Base-by-base conservation (phyloP, 495 filamentous ascomycete genomes). In the Cercophora newfieldiana region DNA sequence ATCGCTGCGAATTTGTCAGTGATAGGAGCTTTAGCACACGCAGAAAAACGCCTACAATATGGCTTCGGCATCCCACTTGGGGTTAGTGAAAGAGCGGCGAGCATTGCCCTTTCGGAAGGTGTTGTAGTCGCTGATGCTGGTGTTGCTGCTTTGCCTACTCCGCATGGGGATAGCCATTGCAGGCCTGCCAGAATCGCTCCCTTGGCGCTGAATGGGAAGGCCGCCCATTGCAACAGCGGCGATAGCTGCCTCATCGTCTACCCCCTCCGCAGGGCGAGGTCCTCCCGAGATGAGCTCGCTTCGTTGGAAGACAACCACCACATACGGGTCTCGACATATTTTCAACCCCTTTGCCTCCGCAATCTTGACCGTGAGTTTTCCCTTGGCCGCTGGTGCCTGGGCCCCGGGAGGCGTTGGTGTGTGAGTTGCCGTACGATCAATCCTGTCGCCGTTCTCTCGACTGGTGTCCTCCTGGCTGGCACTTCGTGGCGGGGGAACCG, bases 221-320 rank as follows among this genome's bases (percentile, higher is more conserved):
- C 83, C 82, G 72, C 86, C 81, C 81, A 83, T 79, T 0, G 70
- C 69, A 14, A 78, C 74, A 8, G 74, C 71, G n/a, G 85, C 78
- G 21, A 78, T 66, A 21, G 74, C 59, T 5, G 77, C 60, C 48
- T 81, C 75, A 8, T 81, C 82, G 37, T 88, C 84, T 61, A 86
- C 83, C 25, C 81, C 78, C 21, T 77, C 78, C 1, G 74, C 72
- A 63, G 86, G 44, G 21, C 72, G 87, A 49, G 93, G 91, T 14
- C 92, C 92, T 64, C 89, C 90, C 10, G 95, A 97, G 58, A 99
- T 97, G 69, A 94, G 90, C 74, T 99, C 96, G 71, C 94, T 95
- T 77, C 91, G 91, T 74, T 99, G 95, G 71, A 97, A 99, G 25
- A 96, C 94, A 49, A 93, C 97, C 16, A 99, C 93, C 22, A 97